These are phyloP conservation scores for Stereocaulon alpinum DNA, from an alignment of 495 filamentous ascomycete genomes.

Conservation along the genomic window DNA sequence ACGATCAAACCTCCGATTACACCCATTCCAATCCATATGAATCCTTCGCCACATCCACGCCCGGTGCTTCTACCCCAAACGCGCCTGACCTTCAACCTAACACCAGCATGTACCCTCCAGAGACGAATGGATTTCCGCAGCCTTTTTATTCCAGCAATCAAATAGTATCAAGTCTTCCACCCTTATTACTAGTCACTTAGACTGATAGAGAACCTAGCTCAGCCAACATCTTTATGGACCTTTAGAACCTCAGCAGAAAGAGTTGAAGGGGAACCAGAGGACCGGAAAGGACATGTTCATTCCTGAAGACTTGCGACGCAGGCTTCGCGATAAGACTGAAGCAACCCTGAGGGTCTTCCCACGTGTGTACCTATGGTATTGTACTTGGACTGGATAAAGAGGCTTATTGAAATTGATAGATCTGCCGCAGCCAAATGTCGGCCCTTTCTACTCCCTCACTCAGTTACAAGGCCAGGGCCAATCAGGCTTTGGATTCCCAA, in stretches of 20 bases:
- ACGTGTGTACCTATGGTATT: slow-evolving; percentile 40
- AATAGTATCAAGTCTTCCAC: slow-evolving; percentile 36
- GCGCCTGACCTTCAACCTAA: slow-evolving; percentile 13
- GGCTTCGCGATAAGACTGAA: slow-evolving; percentile 79
- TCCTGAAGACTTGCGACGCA: slow-evolving; percentile 70
- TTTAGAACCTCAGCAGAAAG: slow-evolving; percentile 68
- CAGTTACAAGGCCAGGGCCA: slow-evolving; percentile 79
- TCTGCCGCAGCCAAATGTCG: slow-evolving; percentile 59
- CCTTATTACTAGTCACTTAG: slow-evolving; percentile 43
- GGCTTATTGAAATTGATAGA: slow-evolving; percentile 28
- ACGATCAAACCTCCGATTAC: slow-evolving; percentile 12
- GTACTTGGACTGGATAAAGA: neutral
- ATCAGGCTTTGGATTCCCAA: slow-evolving; percentile 69
- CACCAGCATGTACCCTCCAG: slow-evolving; percentile 22
- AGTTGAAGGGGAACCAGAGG: slow-evolving; percentile 69
- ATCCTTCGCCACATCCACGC: slow-evolving; percentile 16
- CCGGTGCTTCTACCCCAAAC: slow-evolving; percentile 19
- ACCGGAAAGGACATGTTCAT: slow-evolving; percentile 85
- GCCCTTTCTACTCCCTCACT: slow-evolving; percentile 82
- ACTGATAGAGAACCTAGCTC: slow-evolving; percentile 36
- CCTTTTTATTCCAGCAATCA: slow-evolving; percentile 9
- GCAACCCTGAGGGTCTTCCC: slow-evolving; percentile 76
- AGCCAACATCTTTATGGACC: slow-evolving; percentile 93
- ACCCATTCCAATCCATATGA: slow-evolving; percentile 16
- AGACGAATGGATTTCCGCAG: slow-evolving; percentile 12